Conservation (phyloP, 2,329 filamentous ascomycete species). For the Diaporthe nobilis region DNA sequence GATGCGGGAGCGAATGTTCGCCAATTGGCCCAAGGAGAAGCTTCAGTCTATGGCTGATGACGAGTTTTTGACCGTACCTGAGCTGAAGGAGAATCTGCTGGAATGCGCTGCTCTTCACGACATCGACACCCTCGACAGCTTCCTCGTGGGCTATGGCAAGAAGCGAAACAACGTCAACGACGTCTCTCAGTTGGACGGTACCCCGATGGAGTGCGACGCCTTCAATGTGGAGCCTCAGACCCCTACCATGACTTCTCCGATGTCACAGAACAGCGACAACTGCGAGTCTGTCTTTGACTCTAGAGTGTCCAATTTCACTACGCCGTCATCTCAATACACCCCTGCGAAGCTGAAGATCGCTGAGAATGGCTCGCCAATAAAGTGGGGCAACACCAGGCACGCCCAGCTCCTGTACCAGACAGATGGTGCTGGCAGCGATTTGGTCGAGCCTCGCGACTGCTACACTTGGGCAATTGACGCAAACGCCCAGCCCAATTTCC, state of each 20-base stretch:
- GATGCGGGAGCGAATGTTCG: constrained; percentile 9
- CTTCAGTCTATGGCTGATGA: background rate
- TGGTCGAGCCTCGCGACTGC: background rate
- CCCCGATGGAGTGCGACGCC: background rate
- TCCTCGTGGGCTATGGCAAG: background rate
- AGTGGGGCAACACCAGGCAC: background rate
- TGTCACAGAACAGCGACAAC: background rate
- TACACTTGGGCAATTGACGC: background rate
- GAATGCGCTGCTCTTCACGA: background rate
- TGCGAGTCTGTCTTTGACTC: background rate
- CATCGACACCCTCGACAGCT: background rate
- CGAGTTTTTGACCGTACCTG: background rate
- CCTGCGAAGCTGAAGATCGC: background rate
- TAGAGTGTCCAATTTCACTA: background rate
- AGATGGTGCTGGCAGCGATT: background rate
- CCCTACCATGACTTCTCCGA: background rate
- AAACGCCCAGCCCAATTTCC: background rate
- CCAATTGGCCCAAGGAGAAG: background rate
- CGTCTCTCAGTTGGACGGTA: background rate
- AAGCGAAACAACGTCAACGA: background rate
- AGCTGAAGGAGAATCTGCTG: background rate
- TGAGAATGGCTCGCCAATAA: background rate
- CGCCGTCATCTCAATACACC: background rate
- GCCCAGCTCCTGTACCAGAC: background rate
- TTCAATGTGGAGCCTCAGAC: background rate